Evolutionary conservation across 2,329 filamentous ascomycete species (phyloP).

Genomic region (Aspergillus tamarii): DNA sequence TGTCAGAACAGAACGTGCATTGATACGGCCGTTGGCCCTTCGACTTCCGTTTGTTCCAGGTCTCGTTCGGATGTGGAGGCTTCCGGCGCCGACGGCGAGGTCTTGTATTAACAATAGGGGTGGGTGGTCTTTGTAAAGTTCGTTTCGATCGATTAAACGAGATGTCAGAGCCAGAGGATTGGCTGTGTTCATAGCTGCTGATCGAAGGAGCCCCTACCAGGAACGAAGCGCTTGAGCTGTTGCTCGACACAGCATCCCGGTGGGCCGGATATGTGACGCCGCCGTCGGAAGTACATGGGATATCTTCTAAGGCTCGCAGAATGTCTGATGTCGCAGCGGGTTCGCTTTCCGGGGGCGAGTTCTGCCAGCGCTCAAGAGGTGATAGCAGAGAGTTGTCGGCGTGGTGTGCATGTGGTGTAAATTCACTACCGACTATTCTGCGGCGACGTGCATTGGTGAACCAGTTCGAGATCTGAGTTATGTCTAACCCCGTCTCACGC

Average conservation of each 20-base stretch:
- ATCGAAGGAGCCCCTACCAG: slow-evolving; percentile 52
- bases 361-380: slow-evolving; percentile 67
- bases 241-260: slow-evolving; percentile 41
- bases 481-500: slow-evolving; percentile 73
- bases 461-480: slow-evolving; percentile 88
- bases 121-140: slow-evolving; percentile 14
- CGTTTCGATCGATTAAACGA: slow-evolving; percentile 37
- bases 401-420: slow-evolving; percentile 34
- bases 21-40: slow-evolving; percentile 26
- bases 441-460: slow-evolving; percentile 81
- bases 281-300: slow-evolving; percentile 26
- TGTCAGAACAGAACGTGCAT: slow-evolving; percentile 52
- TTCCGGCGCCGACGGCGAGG: slow-evolving; percentile 33
- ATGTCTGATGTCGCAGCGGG: slow-evolving; percentile 64
- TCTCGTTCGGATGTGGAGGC: background rate
- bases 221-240: slow-evolving; percentile 52
- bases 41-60: background rate
- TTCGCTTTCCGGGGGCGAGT: slow-evolving; percentile 68
- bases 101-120: slow-evolving; percentile 10
- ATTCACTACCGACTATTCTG: slow-evolving; percentile 30
- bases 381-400: slow-evolving; percentile 54
- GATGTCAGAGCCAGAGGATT: slow-evolving; percentile 53
- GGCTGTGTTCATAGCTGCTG: slow-evolving; percentile 54
- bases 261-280: slow-evolving; percentile 21
- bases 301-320: slow-evolving; percentile 56